Evolutionary conservation across 2,329 filamentous ascomycete genomes (phyloP), one percentile per base, ranked within the genome.

Genomic region (Cercospora sp.): DNA sequence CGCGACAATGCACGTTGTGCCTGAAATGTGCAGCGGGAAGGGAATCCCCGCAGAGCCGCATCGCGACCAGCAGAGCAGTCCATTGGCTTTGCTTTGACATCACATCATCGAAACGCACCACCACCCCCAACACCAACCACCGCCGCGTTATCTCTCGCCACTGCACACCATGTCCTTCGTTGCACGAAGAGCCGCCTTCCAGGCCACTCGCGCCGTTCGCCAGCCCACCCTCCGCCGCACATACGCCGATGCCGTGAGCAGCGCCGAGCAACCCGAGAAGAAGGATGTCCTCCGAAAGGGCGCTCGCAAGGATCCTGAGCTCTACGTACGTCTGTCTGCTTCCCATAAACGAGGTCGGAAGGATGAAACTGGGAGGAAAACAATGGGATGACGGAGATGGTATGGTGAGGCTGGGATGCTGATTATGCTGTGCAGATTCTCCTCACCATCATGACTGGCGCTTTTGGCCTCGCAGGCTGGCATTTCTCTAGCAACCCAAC

Each of bases 401-500:
- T 8, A 42, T 42, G 36, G 36, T 7, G 12, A 30, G 13, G 3
- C 20, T 26, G 13, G 53, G 16, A 40, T 28, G 31, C 33, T 63
- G 45, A 28, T 45, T 16, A 60, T 42, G 62, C 60, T 48, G 26
- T 68, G 59, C 77, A 98, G 95, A 89, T 98, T 78, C 91, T 99
- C 73, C 88, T 94, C 72, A 92, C 89, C 78, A 90, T 98, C 80
- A 97, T 98, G 93, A 89, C 91, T 76, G 90, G 90, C 80, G 91
- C 92, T 76, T 91, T 97, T 78, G 89, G 90, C 78, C 89, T 95
- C 76, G 94, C 92, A 74, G 94, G 94, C 80, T 97, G 90, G 89
- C 93, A 94, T 84, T 92, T 95, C 77, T 91, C 91, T 82, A 88
- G 90, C 82, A 91, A 91, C 78, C 95, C 95, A 73, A 98, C 95